A percentile compares a stretch with the other conserved stretches of the same genome.
Conservation (phyloP, 768 basidiomycete species). For the Tubosaeta sp. region DNA sequence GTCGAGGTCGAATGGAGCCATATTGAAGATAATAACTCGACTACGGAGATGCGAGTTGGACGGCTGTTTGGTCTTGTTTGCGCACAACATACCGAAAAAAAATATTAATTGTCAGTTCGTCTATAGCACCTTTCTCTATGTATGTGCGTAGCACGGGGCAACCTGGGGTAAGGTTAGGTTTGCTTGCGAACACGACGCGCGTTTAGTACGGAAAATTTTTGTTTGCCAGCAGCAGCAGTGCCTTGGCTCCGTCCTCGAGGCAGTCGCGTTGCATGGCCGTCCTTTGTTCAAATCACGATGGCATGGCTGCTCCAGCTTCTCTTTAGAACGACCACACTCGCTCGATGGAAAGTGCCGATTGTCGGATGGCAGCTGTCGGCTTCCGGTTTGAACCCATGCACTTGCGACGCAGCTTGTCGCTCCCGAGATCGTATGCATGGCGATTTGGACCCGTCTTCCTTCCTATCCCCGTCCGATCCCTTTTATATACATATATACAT, state of each 20-base stretch:
- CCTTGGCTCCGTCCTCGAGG: slow-evolving; percentile 34
- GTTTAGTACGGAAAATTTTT: slow-evolving; percentile 29
- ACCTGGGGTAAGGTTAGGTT: slow-evolving; percentile 31
- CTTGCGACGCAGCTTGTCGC: slow-evolving; percentile 15
- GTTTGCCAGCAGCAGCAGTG: slow-evolving; percentile 19
- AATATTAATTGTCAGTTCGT: too few species aligned
- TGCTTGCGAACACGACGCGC: slow-evolving; percentile 11
- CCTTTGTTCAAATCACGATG: slow-evolving; percentile 16
- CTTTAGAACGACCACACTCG: neutral
- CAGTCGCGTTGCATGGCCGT: slow-evolving; percentile 26
- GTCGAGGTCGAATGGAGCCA: slow-evolving; percentile 86
- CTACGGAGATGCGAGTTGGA: slow-evolving; percentile 5
- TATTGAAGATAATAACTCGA: slow-evolving; percentile 10
- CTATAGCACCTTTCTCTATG: slow-evolving; percentile 6
- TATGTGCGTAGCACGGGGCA: slow-evolving; percentile 11
- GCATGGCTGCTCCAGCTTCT: neutral
- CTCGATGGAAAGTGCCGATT: slow-evolving; percentile 10
- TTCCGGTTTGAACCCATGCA: slow-evolving; percentile 5
- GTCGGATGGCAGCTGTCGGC: slow-evolving; percentile 4
- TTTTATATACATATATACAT: slow-evolving; percentile 11
- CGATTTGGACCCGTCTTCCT: slow-evolving; percentile 6
- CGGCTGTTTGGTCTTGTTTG: slow-evolving; percentile 21
- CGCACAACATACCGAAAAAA: slow-evolving; percentile 6
- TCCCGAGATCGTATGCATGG: slow-evolving; percentile 24
- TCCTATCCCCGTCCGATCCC: slow-evolving; percentile 16